Conservation (phyloP, 106 monocot genomes). For the Dendrobium nobile region DNA sequence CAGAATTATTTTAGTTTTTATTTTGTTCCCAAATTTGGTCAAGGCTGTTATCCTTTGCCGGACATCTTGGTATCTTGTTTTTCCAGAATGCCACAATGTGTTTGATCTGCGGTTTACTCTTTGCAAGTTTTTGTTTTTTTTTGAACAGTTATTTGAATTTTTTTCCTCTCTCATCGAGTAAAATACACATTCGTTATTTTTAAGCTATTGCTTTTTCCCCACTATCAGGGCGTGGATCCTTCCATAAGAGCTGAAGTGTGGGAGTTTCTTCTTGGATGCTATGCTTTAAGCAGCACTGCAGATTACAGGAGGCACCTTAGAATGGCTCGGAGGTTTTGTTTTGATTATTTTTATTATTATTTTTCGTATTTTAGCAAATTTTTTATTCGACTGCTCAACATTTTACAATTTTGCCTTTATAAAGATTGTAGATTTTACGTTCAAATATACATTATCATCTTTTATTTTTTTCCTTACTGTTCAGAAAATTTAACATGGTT, state of each 20-base stretch:
- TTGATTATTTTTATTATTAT: background rate
- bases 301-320: conserved; percentile 71
- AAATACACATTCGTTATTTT: background rate
- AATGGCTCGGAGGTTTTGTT: conserved; percentile 70
- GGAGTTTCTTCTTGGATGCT: conserved; percentile 99
- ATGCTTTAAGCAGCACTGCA: conserved; percentile 71
- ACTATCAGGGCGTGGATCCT: conserved; percentile 90
- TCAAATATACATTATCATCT: background rate
- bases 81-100: background rate
- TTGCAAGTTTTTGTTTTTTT: background rate
- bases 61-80: background rate
- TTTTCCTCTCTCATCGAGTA: background rate
- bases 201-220: conserved; percentile 12
- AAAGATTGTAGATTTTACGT: background rate
- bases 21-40: conserved; percentile 1
- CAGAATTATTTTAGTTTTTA: conserved; percentile 1
- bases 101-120: background rate
- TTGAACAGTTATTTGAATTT: background rate
- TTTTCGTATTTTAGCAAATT: background rate
- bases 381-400: background rate
- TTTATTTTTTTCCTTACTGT: background rate
- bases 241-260: conserved; percentile 92
- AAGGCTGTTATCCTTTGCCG: background rate
- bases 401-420: background rate
- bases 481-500: background rate